Conservation (phyloP, 257 asterid genomes). For the Thymus mandschuricus region DNA sequence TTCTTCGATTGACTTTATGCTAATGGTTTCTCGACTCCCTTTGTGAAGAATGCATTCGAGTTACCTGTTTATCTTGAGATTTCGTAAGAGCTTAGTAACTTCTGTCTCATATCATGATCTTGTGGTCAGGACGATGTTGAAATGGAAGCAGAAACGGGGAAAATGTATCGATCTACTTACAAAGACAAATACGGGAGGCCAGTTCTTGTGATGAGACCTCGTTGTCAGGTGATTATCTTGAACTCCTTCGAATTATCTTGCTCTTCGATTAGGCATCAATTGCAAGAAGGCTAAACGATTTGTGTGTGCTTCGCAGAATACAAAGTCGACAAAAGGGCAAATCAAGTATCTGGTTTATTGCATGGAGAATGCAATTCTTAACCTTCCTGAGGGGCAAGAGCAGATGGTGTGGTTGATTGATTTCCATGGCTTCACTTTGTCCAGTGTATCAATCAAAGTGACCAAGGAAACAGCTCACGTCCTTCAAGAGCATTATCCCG, state of each 20-base stretch:
- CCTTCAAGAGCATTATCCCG: constrained; percentile 91
- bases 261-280: not conserved
- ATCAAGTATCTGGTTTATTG: constrained; percentile 87
- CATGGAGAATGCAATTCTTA: constrained; percentile 91
- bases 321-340: constrained; percentile 79
- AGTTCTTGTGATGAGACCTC: constrained; percentile 97
- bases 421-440: constrained; percentile 76
- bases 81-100: not conserved
- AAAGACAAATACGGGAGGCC: constrained; percentile 83
- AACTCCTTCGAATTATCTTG: not conserved
- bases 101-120: not conserved
- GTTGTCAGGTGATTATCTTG: constrained; percentile 65
- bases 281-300: not conserved
- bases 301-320: constrained; percentile 53
- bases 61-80: not conserved
- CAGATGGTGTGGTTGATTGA: constrained; percentile 96
- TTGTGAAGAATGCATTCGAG: not conserved
- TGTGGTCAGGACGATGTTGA: constrained; percentile 26
- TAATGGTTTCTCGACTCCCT: not conserved
- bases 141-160: constrained; percentile 58
- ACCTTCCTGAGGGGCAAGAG: constrained; percentile 63
- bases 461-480: constrained; percentile 85
- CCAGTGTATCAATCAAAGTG: constrained; percentile 71
- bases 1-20: not conserved
- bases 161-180: constrained; percentile 70